Conservation (phyloP, 495 filamentous ascomycete species). For the Penicillium alfredii region DNA sequence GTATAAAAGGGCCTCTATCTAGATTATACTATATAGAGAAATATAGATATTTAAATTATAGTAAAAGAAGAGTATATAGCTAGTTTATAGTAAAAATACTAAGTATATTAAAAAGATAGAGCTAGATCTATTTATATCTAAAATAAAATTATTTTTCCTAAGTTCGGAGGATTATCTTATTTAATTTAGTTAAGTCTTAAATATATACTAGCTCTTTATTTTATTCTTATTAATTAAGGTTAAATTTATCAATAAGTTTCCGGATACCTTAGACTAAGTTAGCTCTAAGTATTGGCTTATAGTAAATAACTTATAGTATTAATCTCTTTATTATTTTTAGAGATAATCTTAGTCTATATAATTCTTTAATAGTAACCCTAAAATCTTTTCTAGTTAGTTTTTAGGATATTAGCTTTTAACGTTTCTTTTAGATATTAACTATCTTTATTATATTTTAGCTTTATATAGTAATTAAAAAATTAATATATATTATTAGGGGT, state of each 20-base stretch:
- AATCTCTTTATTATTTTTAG: conserved; percentile 20
- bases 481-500: conserved; percentile 10
- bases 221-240: conserved; percentile 11
- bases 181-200: conserved; percentile 20
- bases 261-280: conserved; percentile 9
- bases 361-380: conserved; percentile 19
- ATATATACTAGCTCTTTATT: conserved; percentile 18
- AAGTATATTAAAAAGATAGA: conserved; percentile 18
- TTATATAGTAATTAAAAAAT: conserved; percentile 18
- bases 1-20: conserved; percentile 13
- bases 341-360: conserved; percentile 10
- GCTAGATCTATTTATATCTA: conserved; percentile 18
- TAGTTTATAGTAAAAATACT: conserved; percentile 19
- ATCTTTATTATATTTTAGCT: conserved; percentile 8
- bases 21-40: conserved; percentile 19
- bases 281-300: background rate
- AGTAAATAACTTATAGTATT: conserved; percentile 13
- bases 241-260: conserved; percentile 16
- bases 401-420: conserved; percentile 12
- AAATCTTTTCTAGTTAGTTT: conserved; percentile 19
- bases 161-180: conserved; percentile 17
- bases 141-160: conserved; percentile 21
- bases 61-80: conserved; percentile 11
- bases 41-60: conserved; percentile 18
- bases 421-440: conserved; percentile 11